These are phyloP conservation scores for Capsella rubella DNA, from an alignment of 441 rosid species.

Conservation along the genomic window DNA sequence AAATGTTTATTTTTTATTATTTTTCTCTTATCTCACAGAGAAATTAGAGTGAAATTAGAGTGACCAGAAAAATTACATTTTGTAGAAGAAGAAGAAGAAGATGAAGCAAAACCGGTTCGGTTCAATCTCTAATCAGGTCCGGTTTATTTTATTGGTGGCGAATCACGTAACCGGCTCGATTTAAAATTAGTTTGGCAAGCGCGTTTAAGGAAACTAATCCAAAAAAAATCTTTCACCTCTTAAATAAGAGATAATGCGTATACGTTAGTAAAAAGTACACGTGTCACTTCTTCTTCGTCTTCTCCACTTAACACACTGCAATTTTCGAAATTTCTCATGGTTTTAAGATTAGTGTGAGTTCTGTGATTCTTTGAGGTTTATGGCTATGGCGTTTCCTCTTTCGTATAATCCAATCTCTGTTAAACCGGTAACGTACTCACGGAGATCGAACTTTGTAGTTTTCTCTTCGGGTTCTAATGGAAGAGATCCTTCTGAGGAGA, in stretches of 20 bases:
- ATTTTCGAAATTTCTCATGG: not conserved
- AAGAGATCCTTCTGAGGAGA: conserved; percentile 56
- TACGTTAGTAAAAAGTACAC: conserved; percentile 42
- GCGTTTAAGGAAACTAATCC: not conserved
- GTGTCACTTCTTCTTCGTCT: conserved; percentile 31
- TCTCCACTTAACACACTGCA: conserved; percentile 9
- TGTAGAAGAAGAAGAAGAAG: not conserved
- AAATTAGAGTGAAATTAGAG: no score
- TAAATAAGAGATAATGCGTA: conserved; percentile 32
- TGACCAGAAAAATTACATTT: no score
- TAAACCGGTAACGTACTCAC: conserved; percentile 39
- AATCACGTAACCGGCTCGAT: not conserved
- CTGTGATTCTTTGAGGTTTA: conserved; percentile 4
- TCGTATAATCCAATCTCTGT: conserved; percentile 33
- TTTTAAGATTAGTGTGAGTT: not conserved
- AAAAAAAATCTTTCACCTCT: not conserved
- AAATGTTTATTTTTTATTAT: not conserved
- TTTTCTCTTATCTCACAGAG: no score
- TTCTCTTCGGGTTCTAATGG: conserved; percentile 72
- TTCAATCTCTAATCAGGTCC: not conserved
- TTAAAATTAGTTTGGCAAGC: not conserved
- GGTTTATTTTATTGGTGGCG: not conserved
- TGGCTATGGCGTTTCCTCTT: conserved; percentile 46
- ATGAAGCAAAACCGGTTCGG: not conserved
- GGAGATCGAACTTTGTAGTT: conserved; percentile 42